Base-by-base conservation (phyloP, 208 protist species). In the Acanthamoeba rhysodes region DNA sequence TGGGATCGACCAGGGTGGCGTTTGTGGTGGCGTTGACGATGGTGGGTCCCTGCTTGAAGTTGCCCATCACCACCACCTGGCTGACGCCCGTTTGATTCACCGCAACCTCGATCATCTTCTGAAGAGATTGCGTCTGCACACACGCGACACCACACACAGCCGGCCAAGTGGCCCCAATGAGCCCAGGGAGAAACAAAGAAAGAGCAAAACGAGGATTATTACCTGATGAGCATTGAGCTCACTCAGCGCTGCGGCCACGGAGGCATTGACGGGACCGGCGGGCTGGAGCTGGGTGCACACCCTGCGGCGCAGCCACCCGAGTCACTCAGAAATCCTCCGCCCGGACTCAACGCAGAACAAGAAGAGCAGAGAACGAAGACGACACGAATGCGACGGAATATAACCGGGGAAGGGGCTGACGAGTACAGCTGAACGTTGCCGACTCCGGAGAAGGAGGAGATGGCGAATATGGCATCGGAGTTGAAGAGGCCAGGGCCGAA, bases 61-160 rank as follows among this genome's bases (percentile, higher is more conserved):
- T 74, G 66, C 66, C 66, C 66, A 74, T 74, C 24, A 74, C 66
- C n/a, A 29, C 66, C 24, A 74, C 66, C 66, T 74, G 24, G 18
- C 24, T n/a, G n/a, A 34, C 32, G n/a, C 24, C 9, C 5, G 24
- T 34, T 4, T 3, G 18, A 4, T 34, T n/a, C n/a, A 34, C 32
- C 12, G 12, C 1, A 74, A 12, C 5, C 14, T 74, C n/a, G 27
- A 74, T 74, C n/a, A 74, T 0, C 8, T 4, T n/a, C 66, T 74
- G 66, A 29, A 74, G 24, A 0, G 66, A 18, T 74, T 74, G 8
- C n/a, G 66, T 74, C 66, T 74, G 66, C 32, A 72, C 9, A 37
- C n/a, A 72, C 37, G 4, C 0, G 5, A 9, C 45, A 48, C 45
- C 37, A 9, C 45, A 9, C 45, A 48, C 45, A 48, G 45, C 7